phyloP scores from a whole-genome alignment of 202 grass and related monocot species.

The Panicum hallii region DNA sequence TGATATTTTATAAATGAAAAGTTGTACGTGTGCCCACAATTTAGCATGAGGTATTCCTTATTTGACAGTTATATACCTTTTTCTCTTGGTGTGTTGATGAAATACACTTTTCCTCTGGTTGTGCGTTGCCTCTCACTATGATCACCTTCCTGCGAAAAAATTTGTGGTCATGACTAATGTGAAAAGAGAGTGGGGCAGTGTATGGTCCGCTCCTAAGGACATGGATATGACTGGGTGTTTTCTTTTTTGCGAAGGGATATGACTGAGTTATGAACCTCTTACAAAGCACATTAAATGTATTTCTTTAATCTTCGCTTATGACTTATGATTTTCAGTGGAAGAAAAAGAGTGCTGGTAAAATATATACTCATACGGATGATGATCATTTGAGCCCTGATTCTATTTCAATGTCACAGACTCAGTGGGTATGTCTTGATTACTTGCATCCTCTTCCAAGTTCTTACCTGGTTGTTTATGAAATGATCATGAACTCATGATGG shows the following conservation, averaged over 20 bases:
- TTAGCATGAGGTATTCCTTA: neutral
- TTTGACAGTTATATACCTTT: neutral
- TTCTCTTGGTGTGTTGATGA: neutral
- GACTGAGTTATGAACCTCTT: neutral
- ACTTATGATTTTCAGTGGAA: neutral
- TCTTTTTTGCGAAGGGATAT: neutral
- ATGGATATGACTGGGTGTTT: neutral
- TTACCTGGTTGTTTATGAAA: conserved; percentile 1
- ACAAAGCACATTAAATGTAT: neutral
- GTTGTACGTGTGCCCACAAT: conserved; percentile 1
- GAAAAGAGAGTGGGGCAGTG: neutral
- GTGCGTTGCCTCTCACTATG: neutral
- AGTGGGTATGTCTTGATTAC: neutral
- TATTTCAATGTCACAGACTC: neutral
- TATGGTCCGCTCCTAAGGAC: neutral
- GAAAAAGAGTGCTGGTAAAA: neutral
- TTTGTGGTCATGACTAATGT: neutral
- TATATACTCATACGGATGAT: neutral
- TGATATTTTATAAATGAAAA: neutral
- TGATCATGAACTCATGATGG: neutral
- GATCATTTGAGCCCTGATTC: neutral
- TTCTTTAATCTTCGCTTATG: neutral
- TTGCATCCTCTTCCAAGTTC: neutral
- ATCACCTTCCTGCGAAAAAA: conserved; percentile 15
- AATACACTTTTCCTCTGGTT: conserved; percentile 11